Percentiles rank a stretch among this genome's conserved stretches.
phyloP scores from a whole-genome alignment of 2,329 filamentous ascomycete species.

The Hirsutella rhossiliensis region DNA sequence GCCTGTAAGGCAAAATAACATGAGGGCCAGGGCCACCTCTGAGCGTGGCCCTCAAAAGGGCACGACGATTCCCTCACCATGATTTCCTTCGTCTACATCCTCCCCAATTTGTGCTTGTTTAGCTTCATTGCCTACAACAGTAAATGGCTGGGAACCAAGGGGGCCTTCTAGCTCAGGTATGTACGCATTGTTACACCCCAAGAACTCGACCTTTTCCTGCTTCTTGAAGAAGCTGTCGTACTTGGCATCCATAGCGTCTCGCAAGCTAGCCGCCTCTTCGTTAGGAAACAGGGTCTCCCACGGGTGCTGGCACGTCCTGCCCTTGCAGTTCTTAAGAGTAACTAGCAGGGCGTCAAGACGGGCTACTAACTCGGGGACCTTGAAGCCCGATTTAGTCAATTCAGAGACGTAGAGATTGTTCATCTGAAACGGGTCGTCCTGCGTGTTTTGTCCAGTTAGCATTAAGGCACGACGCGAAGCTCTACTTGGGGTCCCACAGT shows the following conservation, averaged over 20 bases:
- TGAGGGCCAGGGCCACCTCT: no score
- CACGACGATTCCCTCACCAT: no score
- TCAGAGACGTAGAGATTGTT: slow-evolving; percentile 25
- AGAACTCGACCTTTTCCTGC: slow-evolving; percentile 35
- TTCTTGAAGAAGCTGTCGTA: slow-evolving; percentile 41
- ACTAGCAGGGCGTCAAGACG: slow-evolving; percentile 47
- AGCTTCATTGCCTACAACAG: no score
- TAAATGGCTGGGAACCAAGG: no score
- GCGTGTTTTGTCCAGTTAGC: background rate
- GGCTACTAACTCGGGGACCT: slow-evolving; percentile 26
- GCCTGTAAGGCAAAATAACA: no score
- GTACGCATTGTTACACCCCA: slow-evolving; percentile 2
- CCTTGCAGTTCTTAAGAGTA: slow-evolving; percentile 49
- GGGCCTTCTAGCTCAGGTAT: no score
- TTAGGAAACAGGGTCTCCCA: slow-evolving; percentile 45
- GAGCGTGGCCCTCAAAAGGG: no score
- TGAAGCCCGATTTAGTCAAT: slow-evolving; percentile 13
- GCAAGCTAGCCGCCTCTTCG: slow-evolving; percentile 36
- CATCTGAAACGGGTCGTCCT: slow-evolving; percentile 41
- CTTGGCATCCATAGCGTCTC: slow-evolving; percentile 31
- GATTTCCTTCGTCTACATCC: no score
- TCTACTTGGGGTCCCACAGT: slow-evolving; percentile 18
- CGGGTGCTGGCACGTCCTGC: slow-evolving; percentile 37
- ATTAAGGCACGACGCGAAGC: background rate
- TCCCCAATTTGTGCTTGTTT: no score